These are phyloP conservation scores for Ophiostoma australiae DNA, from an alignment of 2,329 filamentous ascomycete species.

Conservation along the genomic window DNA sequence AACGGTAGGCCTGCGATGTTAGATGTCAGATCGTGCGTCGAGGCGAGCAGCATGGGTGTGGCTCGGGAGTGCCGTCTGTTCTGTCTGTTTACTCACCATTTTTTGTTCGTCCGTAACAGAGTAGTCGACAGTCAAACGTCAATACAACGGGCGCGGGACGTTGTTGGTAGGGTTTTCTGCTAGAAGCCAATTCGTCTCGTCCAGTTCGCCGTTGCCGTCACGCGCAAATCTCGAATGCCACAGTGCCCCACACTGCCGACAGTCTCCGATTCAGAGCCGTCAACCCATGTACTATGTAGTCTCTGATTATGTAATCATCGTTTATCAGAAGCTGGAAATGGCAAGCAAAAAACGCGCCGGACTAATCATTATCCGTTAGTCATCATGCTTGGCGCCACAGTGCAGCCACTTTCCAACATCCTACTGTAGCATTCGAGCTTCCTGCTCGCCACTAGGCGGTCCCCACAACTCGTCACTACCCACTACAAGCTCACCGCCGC, in stretches of 20 bases:
- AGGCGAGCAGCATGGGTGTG: too few relatives aligned
- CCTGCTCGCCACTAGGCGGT: not conserved
- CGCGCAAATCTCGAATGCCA: conserved; percentile 8
- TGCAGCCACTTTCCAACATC: not conserved
- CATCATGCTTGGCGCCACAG: not conserved
- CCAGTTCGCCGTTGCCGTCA: not conserved
- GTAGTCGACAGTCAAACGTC: not conserved
- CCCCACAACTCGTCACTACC: conserved; percentile 6
- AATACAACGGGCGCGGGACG: not conserved
- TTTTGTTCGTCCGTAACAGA: not conserved
- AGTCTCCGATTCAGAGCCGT: conserved; percentile 12
- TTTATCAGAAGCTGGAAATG: not conserved
- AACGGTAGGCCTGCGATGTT: conserved; percentile 73
- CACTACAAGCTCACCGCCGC: conserved; percentile 7
- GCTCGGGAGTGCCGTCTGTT: too few relatives aligned
- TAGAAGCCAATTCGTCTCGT: not conserved
- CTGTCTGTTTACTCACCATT: not conserved
- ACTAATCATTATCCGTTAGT: conserved; percentile 14
- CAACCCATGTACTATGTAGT: not conserved
- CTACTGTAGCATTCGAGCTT: not conserved
- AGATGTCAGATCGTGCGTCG: not conserved
- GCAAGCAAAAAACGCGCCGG: not conserved
- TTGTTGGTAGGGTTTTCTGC: not conserved
- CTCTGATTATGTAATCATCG: not conserved
- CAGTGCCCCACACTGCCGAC: conserved; percentile 11